Conservation (phyloP, 495 filamentous ascomycete species). For the Xylona heveae region DNA sequence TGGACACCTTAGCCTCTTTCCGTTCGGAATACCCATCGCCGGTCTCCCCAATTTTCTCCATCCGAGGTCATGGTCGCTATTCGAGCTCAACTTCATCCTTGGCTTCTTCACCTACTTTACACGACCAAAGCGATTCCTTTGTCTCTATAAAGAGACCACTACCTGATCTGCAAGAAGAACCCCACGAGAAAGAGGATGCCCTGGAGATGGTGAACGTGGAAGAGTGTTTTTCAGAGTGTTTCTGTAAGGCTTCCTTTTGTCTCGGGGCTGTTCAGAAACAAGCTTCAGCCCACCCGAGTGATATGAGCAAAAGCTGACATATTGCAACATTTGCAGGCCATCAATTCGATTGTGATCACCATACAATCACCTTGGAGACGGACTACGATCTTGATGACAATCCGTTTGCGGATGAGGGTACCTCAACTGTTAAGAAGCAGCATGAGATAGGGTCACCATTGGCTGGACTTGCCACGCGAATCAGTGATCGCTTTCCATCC, state of each 20-base stretch:
- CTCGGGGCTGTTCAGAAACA: too few relatives aligned
- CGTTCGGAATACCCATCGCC: constrained; percentile 38
- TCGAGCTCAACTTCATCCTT: constrained; percentile 43
- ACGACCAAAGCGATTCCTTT: constrained; percentile 28
- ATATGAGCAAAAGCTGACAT: constrained; percentile 3
- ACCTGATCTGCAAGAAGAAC: constrained; percentile 32
- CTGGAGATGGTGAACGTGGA: constrained; percentile 14
- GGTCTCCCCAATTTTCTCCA: constrained; percentile 36
- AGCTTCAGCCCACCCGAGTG: too few relatives aligned
- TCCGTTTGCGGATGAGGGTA: constrained; percentile 37
- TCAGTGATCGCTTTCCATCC: constrained; percentile 52
- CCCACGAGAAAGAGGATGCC: constrained; percentile 19
- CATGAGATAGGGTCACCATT: constrained; percentile 41
- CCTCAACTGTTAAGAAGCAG: constrained; percentile 32
- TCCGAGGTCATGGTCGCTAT: constrained; percentile 29
- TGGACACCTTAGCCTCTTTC: constrained; percentile 19
- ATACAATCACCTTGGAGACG: constrained; percentile 7
- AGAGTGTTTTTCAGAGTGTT: too few relatives aligned
- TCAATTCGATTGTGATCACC: constrained; percentile 3
- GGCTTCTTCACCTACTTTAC: constrained; percentile 26
- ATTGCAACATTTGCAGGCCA: constrained; percentile 2
- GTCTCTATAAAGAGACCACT: constrained; percentile 21
- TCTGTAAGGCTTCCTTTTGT: too few relatives aligned
- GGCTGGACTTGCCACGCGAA: constrained; percentile 39
- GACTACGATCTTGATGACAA: constrained; percentile 40